Base-by-base conservation (phyloP, 148 eudicot species). In the Chenopodium album region DNA sequence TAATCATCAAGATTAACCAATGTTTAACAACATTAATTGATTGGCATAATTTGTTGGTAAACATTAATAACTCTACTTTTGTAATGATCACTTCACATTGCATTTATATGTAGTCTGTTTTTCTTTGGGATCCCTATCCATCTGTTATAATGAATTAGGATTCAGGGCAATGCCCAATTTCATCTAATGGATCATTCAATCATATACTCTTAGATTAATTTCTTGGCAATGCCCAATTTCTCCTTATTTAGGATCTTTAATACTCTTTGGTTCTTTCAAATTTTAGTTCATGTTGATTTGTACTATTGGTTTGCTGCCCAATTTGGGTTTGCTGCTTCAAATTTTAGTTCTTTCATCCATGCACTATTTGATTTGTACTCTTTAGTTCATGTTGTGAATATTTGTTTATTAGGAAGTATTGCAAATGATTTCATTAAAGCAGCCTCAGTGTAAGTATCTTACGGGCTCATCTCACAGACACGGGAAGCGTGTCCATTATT, bases 381-480 rank as follows among this genome's bases (percentile, higher is more conserved):
- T 54, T 12, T 9, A 0, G 59, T 13, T 52, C 59, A 13, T 52
- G 12, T 9, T 52, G 59, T 52, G 59, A 52, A 52, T 14, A 52
- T 9, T 52, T 52, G 31, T 52, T 52, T 12, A 1, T 2, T 11
- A 52, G 56, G 56, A 52, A 52, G 16, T 46, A 52, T 52, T 52
- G 32, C 32, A 31, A 31, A 31, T 31, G 32, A 31, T 31, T 31
- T 31, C 32, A 31, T 31, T 31, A 60, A 89, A 87, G 84, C 86
- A 88, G 68, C 98, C 94, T 31, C 76, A 47, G 28, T 95, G 99
- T 98, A 95, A 78, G 85, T 86, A 85, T 92, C 81, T 86, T 50
- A 75, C 89, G 37, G 83, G 84, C 11, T 80, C 82, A 76, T 71
- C 87, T 75, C 92, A 87, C 68, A 87, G 99, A 84, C 92, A 84